Base-by-base conservation (phyloP, 1,139 yeast genomes). In the Yamadazyma songkhlaensis region DNA sequence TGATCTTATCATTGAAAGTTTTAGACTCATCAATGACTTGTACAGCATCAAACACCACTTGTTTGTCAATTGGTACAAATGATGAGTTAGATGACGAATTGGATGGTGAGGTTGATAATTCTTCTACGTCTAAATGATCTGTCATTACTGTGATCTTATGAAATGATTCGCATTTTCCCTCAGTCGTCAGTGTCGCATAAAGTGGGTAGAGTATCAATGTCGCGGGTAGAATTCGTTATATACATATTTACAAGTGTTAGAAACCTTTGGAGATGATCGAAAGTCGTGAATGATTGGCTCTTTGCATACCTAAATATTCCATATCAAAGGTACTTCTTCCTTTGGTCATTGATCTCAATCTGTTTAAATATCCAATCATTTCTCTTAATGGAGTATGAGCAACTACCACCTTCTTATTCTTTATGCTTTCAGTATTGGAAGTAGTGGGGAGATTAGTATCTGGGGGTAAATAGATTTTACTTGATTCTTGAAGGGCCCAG, bases 241-340 rank as follows among this genome's bases (percentile, higher is more conserved):
- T 17, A 17, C 20, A 17, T 17, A 17, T 17, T 17, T 17, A 17
- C 20, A 17, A 13, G 6, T 6, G 7, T 23, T 13, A 32, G n/a
- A 33, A 21, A 10, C 25, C n/a, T 25, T 34, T 34, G 6, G 32
- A 6, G 28, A 38, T 38, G 9, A 24, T 9, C 2, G 34, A 13
- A 27, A 37, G n/a, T 37, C 86, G 59, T 10, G 79, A 77, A 14
- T 56, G 56, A 2, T 72, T 62, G 1, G 81, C 80, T 39, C 78
- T 62, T 48, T 80, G 79, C 84, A 88, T 89, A 3, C 89, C 86
- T 36, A 71, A 60, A 47, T 83, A 85, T 14, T 77, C 74, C 95
- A 89, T 86, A 45, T 81, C 80, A 55, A 86, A 88, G 2, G 81
- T 77, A 3, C 94, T 96, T 36, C 96, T 71, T 1, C 98, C 98